Base-by-base conservation (phyloP, 1,284 basidiomycete species). In the Tilletia caries region DNA sequence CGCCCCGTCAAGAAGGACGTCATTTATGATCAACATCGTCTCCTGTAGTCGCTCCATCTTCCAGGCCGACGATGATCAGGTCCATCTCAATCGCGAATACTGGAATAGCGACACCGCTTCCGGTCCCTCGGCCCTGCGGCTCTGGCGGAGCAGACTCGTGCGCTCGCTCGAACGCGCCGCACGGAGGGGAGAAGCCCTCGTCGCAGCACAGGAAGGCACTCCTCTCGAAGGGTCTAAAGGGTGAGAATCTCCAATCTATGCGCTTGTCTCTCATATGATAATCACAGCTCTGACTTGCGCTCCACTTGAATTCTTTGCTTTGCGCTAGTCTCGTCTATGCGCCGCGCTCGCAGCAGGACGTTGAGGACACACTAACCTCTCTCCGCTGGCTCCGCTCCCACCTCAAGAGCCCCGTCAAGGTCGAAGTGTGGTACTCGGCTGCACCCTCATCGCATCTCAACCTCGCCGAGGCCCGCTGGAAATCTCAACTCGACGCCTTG, bases 1-100 rank as follows among this genome's bases (percentile, higher is more conserved):
- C 58, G 58, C 58, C 6, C 58, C 58, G 12, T 62, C 58, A 20
- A 0, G 58, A 33, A n/a, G 33, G 15, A 34, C 29, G 4, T 27
- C 58, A 8, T 62, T 32, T 29, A 29, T 33, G 32, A n/a, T 34
- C 10, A 29, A 62, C 29, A 12, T 62, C 58, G 20, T 62, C 29
- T 62, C 58, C 32, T 62, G 58, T 29, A 33, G 29, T n/a, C 58
- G 58, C 27, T 62, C 58, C 29, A 62, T 62, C 58, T 62, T 62
- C 32, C 58, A 62, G 5, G 58, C 58, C 6, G 58, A 62, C 58
- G 32, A 62, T 29, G 58, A 62, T 29, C 58, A 62, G 58, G 58
- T 34, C 32, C 58, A 62, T 37, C 29, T 62, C 58, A 62, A 62
- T 15, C 58, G 33, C 58, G 6, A 33, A 3, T 62, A 33, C 58